Conservation (phyloP, 345 rosid genomes). For the Arabis hirsuta region DNA sequence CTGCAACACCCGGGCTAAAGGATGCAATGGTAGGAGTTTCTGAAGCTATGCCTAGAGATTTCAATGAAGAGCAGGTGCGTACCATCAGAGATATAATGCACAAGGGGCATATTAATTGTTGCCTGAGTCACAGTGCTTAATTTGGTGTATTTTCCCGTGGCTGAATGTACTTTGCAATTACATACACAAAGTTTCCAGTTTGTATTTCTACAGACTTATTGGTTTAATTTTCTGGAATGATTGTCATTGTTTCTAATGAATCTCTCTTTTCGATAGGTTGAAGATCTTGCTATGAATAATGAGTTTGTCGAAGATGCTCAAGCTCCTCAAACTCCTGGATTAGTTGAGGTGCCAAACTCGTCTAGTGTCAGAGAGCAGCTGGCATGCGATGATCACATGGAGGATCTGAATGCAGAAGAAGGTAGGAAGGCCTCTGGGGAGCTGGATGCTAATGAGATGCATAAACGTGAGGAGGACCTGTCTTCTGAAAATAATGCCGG, state of each 20-base stretch:
- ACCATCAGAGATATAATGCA: slow-evolving; percentile 21
- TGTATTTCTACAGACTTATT: slow-evolving; percentile 13
- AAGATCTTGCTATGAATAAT: slow-evolving; percentile 49
- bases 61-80: slow-evolving; percentile 63
- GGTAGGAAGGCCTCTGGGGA: slow-evolving; percentile 44
- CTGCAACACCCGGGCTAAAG: slow-evolving; percentile 43
- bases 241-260: slow-evolving; percentile 12
- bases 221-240: slow-evolving; percentile 6
- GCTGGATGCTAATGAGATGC: slow-evolving; percentile 41
- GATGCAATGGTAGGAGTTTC: slow-evolving; percentile 42
- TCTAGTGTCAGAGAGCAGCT: slow-evolving; percentile 67
- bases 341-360: slow-evolving; percentile 72
- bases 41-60: slow-evolving; percentile 52
- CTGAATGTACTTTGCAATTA: slow-evolving; percentile 9
- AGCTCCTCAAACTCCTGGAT: slow-evolving; percentile 93
- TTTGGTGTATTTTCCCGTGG: neutral
- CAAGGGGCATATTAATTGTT: slow-evolving; percentile 15
- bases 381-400: slow-evolving; percentile 70
- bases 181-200: slow-evolving; percentile 1
- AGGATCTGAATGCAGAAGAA: slow-evolving; percentile 53
- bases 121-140: slow-evolving; percentile 15
- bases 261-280: slow-evolving; percentile 54
- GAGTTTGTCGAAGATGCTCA: slow-evolving; percentile 72
- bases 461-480: slow-evolving; percentile 38
- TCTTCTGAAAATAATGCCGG: slow-evolving; percentile 44